Percentiles rank a stretch among this genome's conserved stretches.
Conservation (phyloP, 208 protist species). For the Zelonia costaricensis region DNA sequence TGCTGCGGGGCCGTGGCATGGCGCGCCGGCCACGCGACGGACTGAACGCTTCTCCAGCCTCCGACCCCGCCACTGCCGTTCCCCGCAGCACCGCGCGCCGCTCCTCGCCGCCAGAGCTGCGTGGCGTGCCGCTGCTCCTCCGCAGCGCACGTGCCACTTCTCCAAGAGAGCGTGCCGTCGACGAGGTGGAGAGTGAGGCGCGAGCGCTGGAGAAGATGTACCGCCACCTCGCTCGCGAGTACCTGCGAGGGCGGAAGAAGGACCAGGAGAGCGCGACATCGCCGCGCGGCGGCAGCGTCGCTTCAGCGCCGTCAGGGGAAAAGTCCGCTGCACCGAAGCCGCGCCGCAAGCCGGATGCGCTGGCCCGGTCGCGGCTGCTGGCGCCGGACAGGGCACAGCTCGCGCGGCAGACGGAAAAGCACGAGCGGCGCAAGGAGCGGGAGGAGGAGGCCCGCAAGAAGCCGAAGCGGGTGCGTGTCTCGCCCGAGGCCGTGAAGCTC, state of each 20-base stretch:
- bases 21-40: conserved; percentile 11
- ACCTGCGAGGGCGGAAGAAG: background rate
- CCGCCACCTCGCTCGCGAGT: conserved; percentile 26
- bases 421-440: conserved; percentile 43
- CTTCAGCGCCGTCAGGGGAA: background rate
- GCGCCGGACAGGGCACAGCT: conserved; percentile 24
- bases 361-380: conserved; percentile 41
- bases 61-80: background rate
- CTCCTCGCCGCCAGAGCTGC: background rate
- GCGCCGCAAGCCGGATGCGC: conserved; percentile 28
- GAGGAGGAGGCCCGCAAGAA: conserved; percentile 29
- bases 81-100: background rate
- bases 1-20: conserved; percentile 21
- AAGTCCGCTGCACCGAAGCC: conserved; percentile 1
- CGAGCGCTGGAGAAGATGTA: conserved; percentile 26
- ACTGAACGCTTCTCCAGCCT: background rate
- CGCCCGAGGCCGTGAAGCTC: conserved; percentile 39
- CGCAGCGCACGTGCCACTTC: background rate
- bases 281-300: background rate
- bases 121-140: too few relatives aligned
- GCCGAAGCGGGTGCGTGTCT: conserved; percentile 13
- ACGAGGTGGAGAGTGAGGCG: conserved; percentile 5
- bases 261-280: too few relatives aligned
- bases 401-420: conserved; percentile 49
- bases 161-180: too few relatives aligned